These are phyloP conservation scores for Viridothelium virens DNA, from an alignment of 495 filamentous ascomycete species.

Conservation along the genomic window DNA sequence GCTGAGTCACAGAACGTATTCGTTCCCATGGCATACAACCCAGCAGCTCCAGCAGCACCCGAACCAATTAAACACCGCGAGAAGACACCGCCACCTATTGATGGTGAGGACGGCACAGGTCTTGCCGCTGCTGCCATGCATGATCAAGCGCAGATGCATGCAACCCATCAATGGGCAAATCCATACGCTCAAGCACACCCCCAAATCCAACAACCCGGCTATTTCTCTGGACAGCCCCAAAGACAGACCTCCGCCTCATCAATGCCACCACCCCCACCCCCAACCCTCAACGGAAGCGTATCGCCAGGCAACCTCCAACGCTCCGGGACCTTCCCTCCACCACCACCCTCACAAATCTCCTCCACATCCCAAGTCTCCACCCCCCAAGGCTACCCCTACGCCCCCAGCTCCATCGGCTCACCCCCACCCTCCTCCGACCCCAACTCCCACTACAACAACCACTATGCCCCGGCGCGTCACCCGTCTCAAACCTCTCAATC, in stretches of 20 bases:
- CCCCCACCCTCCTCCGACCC: constrained; percentile 5
- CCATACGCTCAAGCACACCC: constrained; percentile 37
- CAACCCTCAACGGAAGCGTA: constrained; percentile 21
- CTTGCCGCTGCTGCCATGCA: constrained; percentile 60
- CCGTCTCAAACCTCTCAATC: constrained; percentile 16
- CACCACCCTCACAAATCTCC: constrained; percentile 19
- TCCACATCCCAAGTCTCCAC: constrained; percentile 14
- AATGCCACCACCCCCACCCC: constrained; percentile 31
- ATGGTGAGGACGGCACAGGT: constrained; percentile 63
- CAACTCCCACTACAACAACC: constrained; percentile 15
- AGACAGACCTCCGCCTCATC: constrained; percentile 15
- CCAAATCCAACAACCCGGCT: constrained; percentile 26
- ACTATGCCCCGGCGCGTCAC: not conserved
- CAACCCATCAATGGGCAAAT: constrained; percentile 16
- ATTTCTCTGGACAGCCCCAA: constrained; percentile 36
- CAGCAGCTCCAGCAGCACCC: constrained; percentile 76
- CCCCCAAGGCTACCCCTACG: constrained; percentile 14
- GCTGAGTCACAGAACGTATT: constrained; percentile 44
- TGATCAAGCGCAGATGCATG: constrained; percentile 40
- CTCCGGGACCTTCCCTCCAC: constrained; percentile 27
- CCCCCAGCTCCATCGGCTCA: constrained; percentile 7
- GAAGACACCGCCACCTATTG: constrained; percentile 77
- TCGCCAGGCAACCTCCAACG: constrained; percentile 23
- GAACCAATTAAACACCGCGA: constrained; percentile 77
- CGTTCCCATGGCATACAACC: constrained; percentile 82